Percentiles rank a stretch among this genome's conserved stretches.
Conservation (phyloP, 1,139 yeast genomes). For the Torulaspora globosa region DNA sequence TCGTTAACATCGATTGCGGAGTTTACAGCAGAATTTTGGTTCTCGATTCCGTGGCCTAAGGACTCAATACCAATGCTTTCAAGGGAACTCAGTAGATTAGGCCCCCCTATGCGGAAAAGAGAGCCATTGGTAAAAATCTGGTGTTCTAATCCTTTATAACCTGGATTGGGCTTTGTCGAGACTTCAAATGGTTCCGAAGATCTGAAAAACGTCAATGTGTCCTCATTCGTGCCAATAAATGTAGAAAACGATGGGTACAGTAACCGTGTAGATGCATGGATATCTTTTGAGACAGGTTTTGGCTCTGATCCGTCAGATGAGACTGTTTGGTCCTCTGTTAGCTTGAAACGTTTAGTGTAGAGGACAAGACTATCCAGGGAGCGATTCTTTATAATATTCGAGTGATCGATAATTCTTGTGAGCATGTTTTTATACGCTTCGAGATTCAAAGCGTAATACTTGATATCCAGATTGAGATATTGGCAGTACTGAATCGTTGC, state of each 20-base stretch:
- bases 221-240: background rate
- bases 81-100: background rate
- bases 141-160: background rate
- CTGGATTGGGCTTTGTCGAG: conserved; percentile 1
- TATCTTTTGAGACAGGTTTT: background rate
- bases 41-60: background rate
- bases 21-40: background rate
- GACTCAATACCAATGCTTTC: background rate
- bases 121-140: conserved; percentile 2
- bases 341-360: conserved; percentile 1
- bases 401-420: conserved; percentile 11
- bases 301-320: background rate
- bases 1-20: background rate
- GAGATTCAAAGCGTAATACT: conserved; percentile 2
- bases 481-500: conserved; percentile 14
- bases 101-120: conserved; percentile 5
- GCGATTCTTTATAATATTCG: conserved; percentile 17
- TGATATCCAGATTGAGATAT: background rate
- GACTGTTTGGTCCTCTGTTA: background rate
- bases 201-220: conserved; percentile 4
- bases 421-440: conserved; percentile 16
- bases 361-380: conserved; percentile 14
- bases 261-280: background rate
- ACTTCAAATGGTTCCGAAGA: conserved; percentile 6
- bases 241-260: conserved; percentile 3